phyloP scores from a whole-genome alignment of 2,329 filamentous ascomycete genomes.

The Colletotrichum sp. region DNA sequence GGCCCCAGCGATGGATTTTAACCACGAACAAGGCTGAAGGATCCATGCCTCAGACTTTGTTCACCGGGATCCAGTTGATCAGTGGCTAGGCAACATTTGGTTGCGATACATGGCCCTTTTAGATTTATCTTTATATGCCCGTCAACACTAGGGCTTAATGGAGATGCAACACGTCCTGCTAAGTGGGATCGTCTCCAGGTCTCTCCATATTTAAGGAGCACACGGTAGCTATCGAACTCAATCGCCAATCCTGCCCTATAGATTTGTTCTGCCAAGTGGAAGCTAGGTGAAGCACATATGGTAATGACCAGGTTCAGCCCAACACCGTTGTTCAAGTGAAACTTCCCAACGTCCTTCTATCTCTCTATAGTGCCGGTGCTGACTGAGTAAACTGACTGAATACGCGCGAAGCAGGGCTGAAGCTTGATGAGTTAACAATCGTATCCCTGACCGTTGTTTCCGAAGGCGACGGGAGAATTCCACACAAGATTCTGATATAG shows the following conservation, averaged over 20 bases:
- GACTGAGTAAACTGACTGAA: neutral
- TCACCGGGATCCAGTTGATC: too few relatives aligned
- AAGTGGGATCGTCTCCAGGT: neutral
- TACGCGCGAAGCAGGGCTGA: neutral
- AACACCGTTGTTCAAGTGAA: neutral
- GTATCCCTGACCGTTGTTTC: neutral
- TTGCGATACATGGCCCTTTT: too few relatives aligned
- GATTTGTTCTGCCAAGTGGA: too few relatives aligned
- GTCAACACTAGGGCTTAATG: neutral
- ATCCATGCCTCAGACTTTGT: neutral
- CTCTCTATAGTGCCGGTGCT: neutral
- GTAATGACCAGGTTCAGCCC: neutral
- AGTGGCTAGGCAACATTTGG: too few relatives aligned
- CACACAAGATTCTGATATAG: neutral
- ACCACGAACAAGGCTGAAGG: neutral
- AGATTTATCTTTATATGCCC: neutral
- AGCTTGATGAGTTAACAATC: fast-evolving
- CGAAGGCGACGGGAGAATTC: fast-evolving
- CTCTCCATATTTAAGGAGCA: neutral
- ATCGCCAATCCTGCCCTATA: too few relatives aligned
- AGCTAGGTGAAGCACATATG: fast-evolving
- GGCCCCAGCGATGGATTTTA: neutral
- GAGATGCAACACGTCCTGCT: neutral
- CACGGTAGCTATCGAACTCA: neutral
- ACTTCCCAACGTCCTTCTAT: neutral